phyloP scores from a whole-genome alignment of 257 asterid species.

The Fraxinus excelsior region DNA sequence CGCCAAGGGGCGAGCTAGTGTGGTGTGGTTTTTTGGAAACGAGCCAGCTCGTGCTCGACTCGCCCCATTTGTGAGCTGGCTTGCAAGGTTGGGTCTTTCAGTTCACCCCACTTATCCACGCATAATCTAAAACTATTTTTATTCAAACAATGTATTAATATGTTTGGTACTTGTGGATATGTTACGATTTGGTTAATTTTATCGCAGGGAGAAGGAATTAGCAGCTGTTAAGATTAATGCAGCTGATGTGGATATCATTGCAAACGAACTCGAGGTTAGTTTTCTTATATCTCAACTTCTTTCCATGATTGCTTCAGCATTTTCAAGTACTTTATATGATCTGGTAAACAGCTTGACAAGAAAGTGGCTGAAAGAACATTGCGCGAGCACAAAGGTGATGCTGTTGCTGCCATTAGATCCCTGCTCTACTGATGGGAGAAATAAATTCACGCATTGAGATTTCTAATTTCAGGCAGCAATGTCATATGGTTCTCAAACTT shows the following conservation, averaged over 20 bases:
- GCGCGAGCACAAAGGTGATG: slow-evolving; percentile 94
- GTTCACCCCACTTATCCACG: too few species aligned
- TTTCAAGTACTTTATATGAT: neutral
- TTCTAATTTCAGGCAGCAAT: neutral
- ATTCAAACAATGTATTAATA: too few species aligned
- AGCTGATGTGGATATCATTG: slow-evolving; percentile 83
- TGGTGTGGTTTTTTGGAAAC: too few species aligned
- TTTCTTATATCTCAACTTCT: neutral
- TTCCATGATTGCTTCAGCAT: neutral
- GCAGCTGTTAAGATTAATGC: slow-evolving; percentile 92
- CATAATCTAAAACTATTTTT: too few species aligned
- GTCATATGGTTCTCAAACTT: neutral
- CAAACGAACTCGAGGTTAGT: slow-evolving; percentile 79
- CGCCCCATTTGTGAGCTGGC: too few species aligned
- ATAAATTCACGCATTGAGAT: neutral
- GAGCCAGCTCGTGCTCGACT: too few species aligned
- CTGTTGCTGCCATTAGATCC: slow-evolving; percentile 89
- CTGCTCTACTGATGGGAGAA: slow-evolving; percentile 52
- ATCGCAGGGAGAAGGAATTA: slow-evolving; percentile 85
- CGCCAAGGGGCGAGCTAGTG: too few species aligned
- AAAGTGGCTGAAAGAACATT: slow-evolving; percentile 86
- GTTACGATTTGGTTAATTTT: slow-evolving; percentile 1
- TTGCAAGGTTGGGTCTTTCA: too few species aligned
- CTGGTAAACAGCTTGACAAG: slow-evolving; percentile 66
- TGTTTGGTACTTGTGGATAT: too few species aligned